Conservation (phyloP, 352 stramenopile species). For the Globisporangium cylindrosporum region DNA sequence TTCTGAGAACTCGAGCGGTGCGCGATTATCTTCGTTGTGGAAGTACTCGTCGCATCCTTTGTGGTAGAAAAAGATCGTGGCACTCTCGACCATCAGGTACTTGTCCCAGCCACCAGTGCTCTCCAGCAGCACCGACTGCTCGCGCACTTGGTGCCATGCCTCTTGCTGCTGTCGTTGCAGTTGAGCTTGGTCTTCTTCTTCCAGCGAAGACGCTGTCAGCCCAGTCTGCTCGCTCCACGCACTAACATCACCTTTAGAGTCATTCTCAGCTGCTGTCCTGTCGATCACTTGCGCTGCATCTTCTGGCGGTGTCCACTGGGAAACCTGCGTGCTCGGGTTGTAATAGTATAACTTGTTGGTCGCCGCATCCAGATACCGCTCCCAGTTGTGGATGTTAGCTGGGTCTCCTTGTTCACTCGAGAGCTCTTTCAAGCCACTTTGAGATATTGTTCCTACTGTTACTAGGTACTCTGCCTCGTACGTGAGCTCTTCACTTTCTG, state of each 20-base stretch:
- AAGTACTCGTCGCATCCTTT: slow-evolving; percentile 14
- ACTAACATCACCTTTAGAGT: background rate
- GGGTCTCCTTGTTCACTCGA: background rate
- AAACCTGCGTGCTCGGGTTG: slow-evolving; percentile 34
- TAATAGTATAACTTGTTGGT: slow-evolving; percentile 60
- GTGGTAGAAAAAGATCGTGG: slow-evolving; percentile 21
- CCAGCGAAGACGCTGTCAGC: background rate
- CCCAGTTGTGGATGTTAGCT: slow-evolving; percentile 23
- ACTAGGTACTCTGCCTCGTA: background rate
- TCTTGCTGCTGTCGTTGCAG: background rate
- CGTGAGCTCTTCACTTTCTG: background rate
- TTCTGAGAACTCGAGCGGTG: slow-evolving; percentile 15
- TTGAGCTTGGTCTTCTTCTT: background rate
- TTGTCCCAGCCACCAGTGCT: slow-evolving; percentile 21
- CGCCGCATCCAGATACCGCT: slow-evolving; percentile 46
- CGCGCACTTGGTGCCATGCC: background rate
- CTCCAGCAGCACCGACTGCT: slow-evolving; percentile 18
- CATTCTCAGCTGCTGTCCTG: background rate
- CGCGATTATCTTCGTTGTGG: background rate
- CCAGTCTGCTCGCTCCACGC: background rate
- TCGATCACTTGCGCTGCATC: slow-evolving; percentile 8
- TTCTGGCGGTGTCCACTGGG: slow-evolving; percentile 38
- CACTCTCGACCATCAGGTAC: slow-evolving; percentile 9
- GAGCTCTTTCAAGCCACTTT: background rate
- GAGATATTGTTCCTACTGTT: background rate